A percentile compares a stretch with the other conserved stretches of the same genome.
These are phyloP conservation scores for Pancytospora epiphaga DNA, from an alignment of 371 early-diverging fungal species.

Conservation along the genomic window DNA sequence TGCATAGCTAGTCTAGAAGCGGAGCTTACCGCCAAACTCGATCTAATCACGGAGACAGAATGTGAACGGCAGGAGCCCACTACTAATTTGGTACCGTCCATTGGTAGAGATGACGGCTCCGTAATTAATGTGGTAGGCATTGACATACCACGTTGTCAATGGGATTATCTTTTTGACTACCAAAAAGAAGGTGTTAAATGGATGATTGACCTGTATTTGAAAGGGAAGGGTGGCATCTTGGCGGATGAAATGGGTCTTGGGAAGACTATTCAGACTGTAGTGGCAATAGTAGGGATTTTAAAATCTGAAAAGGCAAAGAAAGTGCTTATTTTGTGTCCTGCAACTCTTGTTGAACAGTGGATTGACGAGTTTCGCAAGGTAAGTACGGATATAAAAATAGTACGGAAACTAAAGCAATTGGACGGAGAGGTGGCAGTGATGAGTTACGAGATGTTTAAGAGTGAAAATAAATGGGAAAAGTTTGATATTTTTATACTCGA, in stretches of 20 bases:
- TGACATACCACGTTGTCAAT: conserved; percentile 66
- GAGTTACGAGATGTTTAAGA: conserved; percentile 66
- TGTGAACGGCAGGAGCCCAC: conserved; percentile 66
- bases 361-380: conserved; percentile 73
- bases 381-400: conserved; percentile 76
- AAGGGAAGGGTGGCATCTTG: conserved; percentile 84
- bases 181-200: conserved; percentile 78
- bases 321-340: conserved; percentile 88
- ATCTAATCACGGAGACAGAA: conserved; percentile 70
- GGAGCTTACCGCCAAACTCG: conserved; percentile 69
- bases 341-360: conserved; percentile 94
- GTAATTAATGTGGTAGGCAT: background rate
- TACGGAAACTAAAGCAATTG: conserved; percentile 78
- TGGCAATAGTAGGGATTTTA: conserved; percentile 75
- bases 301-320: conserved; percentile 68
- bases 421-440: conserved; percentile 68
- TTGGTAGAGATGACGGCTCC: conserved; percentile 58
- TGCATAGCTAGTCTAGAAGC: conserved; percentile 69
- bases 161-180: conserved; percentile 74
- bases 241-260: conserved; percentile 99
- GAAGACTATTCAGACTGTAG: conserved; percentile 90
- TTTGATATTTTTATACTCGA: conserved; percentile 91
- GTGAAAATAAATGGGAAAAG: conserved; percentile 65
- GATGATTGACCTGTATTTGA: conserved; percentile 76
- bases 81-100: conserved; percentile 75